Evolutionary conservation across 441 rosid species (phyloP), one percentile per base, ranked within the genome.

Genomic region (Metrosideros polymorpha): DNA sequence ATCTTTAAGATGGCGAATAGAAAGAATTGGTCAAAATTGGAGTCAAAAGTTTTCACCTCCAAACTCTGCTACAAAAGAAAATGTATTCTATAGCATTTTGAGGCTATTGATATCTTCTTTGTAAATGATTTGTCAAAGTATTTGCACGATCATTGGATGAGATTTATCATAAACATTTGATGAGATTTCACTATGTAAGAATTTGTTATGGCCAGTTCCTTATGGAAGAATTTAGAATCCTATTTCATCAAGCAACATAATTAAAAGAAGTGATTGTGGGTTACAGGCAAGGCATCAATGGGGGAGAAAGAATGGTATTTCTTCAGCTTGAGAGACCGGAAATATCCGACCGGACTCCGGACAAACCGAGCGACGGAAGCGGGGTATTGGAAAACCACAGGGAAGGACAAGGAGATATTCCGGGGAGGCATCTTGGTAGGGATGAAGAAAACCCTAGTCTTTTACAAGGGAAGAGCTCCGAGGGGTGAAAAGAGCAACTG

Each of bases 261-360:
- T 12, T 39, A 3, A 35, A 22, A 35, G 79, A 71, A 71, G 79
- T 42, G n/a, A 39, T 71, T 39, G 79, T 22, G 47, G 79, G 14
- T 71, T 61, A 56, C 54, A 84, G 86, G 53, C 86, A 84, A 84
- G 56, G 86, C 86, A 30, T 84, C 86, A 47, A 56, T 84, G 86
- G 86, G 86, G 77, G 86, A 84, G 77, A 84, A 84, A 29, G 86
- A 84, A 43, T 84, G 86, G 86, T 84, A 84, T 49, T 84, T 84
- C 82, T 84, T 84, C 66, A 57, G 86, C 77, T 43, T 59, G 79
- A 84, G 77, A 42, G 86, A 59, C 29, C 52, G 86, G 50, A 84
- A 84, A 61, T 84, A 84, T 43, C 86, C 86, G 12, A 84, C 86
- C 7, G 86, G 86, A 57, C 75, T 84, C 29, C 79, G 86, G 66